phyloP scores from a whole-genome alignment of 164 flowering plant species.

The Platanus orientalis region DNA sequence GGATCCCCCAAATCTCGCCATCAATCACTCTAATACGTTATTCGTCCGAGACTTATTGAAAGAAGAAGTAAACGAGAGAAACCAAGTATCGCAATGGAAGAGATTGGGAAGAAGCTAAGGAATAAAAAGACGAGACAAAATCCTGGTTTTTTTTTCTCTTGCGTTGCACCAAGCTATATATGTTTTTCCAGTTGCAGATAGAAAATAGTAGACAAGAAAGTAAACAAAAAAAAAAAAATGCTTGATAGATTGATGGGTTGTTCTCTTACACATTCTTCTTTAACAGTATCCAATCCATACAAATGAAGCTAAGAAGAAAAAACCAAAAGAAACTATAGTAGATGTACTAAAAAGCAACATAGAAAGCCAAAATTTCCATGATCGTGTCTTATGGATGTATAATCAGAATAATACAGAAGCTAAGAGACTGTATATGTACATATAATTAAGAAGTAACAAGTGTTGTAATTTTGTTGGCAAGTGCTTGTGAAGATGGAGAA shows the following conservation, averaged over 20 bases:
- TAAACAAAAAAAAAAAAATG: too few relatives aligned
- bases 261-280: too few relatives aligned
- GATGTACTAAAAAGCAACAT: background rate
- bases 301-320: too few relatives aligned
- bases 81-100: too few relatives aligned
- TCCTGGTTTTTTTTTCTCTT: constrained; percentile 1
- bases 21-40: constrained; percentile 32
- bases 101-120: background rate
- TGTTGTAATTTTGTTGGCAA: background rate
- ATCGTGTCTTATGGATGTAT: constrained; percentile 12
- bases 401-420: constrained; percentile 11
- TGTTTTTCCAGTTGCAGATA: background rate
- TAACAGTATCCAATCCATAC: too few relatives aligned
- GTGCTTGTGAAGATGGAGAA: background rate
- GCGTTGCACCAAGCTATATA: background rate
- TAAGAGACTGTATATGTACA: constrained; percentile 14
- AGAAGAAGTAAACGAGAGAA: background rate
- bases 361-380: constrained; percentile 16
- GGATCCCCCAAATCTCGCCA: constrained; percentile 46
- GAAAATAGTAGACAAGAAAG: too few relatives aligned
- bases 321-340: too few relatives aligned
- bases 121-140: background rate
- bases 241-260: too few relatives aligned
- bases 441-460: constrained; percentile 7
- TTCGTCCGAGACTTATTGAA: background rate